Conservation (phyloP, 2,329 filamentous ascomycete genomes). For the Coniochaeta sp. region DNA sequence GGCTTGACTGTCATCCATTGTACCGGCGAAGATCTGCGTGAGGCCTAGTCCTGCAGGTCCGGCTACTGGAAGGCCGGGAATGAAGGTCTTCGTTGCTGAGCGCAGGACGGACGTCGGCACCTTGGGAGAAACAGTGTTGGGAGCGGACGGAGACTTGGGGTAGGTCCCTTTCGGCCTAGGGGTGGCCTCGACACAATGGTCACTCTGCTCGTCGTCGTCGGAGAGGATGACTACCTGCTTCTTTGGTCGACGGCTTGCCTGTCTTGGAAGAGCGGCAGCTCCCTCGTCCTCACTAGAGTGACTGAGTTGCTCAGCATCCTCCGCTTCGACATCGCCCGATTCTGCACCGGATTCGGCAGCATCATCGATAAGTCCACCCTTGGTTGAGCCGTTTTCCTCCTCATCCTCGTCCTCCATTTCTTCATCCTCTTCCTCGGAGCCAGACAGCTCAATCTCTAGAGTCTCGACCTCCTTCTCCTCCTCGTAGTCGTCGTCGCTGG, state of each 20-base stretch:
- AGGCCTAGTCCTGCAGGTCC: slow-evolving; percentile 63
- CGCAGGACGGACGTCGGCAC: slow-evolving; percentile 58
- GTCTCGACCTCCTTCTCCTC: slow-evolving; percentile 29
- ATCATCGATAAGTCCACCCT: slow-evolving; percentile 16
- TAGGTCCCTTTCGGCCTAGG: slow-evolving; percentile 36
- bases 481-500: slow-evolving; percentile 41
- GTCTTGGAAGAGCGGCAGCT: slow-evolving; percentile 28
- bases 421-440: slow-evolving; percentile 28
- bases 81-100: slow-evolving; percentile 61
- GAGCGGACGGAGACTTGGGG: slow-evolving; percentile 32
- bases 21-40: slow-evolving; percentile 86
- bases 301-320: slow-evolving; percentile 24
- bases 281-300: slow-evolving; percentile 29
- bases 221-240: slow-evolving; percentile 49
- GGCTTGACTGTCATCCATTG: slow-evolving; percentile 62
- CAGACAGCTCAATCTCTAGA: slow-evolving; percentile 32
- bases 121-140: slow-evolving; percentile 40
- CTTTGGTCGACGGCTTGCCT: slow-evolving; percentile 37
- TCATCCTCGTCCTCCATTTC: slow-evolving; percentile 24
- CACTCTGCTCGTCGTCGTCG: slow-evolving; percentile 62
- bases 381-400: slow-evolving; percentile 16
- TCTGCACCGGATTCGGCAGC: slow-evolving; percentile 21
- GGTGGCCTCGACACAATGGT: slow-evolving; percentile 39
- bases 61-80: slow-evolving; percentile 58
- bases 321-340: slow-evolving; percentile 22